Percentiles rank a stretch among this genome's conserved stretches.
Evolutionary conservation across 441 rosid genomes (phyloP).

Genomic region (Bruguiera hainesii): DNA sequence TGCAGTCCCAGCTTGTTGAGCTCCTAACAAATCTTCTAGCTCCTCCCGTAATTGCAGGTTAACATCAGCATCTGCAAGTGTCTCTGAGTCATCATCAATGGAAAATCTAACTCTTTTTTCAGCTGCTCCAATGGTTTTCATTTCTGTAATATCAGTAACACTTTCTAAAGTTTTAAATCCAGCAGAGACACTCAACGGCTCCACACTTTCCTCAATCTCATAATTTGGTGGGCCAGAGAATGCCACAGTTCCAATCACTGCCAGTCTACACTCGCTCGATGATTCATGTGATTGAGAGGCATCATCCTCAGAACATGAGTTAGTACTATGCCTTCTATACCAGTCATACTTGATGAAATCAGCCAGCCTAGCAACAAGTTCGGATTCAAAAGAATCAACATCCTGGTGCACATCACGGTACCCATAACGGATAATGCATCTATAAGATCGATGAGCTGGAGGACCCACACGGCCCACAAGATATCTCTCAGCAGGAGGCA

Average conservation of each 20-base stretch:
- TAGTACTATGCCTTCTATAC: constrained; percentile 30
- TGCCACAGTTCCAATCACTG: constrained; percentile 71
- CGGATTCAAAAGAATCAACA: constrained; percentile 90
- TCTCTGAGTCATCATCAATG: constrained; percentile 44
- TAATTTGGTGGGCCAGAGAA: constrained; percentile 38
- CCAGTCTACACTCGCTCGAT: constrained; percentile 58
- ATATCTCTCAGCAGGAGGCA: constrained; percentile 85
- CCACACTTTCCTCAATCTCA: constrained; percentile 58
- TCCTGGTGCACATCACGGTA: constrained; percentile 98
- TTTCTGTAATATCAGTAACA: constrained; percentile 61
- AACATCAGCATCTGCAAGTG: constrained; percentile 22
- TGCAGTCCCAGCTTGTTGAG: constrained; percentile 82
- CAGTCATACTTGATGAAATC: constrained; percentile 85
- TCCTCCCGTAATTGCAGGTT: constrained; percentile 49
- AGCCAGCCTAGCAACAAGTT: constrained; percentile 62
- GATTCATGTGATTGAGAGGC: constrained; percentile 55
- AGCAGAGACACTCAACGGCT: constrained; percentile 65
- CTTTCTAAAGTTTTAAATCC: constrained; percentile 70
- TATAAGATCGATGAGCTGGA: constrained; percentile 76
- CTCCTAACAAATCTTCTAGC: constrained; percentile 60
- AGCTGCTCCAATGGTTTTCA: constrained; percentile 38
- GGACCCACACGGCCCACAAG: constrained; percentile 97
- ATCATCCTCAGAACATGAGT: constrained; percentile 36
- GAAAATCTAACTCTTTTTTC: constrained; percentile 75
- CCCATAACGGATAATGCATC: constrained; percentile 95